A percentile compares a stretch with the other conserved stretches of the same genome.
Evolutionary conservation across 2,329 filamentous ascomycete species (phyloP).

Genomic region (Sporothrix sp.): DNA sequence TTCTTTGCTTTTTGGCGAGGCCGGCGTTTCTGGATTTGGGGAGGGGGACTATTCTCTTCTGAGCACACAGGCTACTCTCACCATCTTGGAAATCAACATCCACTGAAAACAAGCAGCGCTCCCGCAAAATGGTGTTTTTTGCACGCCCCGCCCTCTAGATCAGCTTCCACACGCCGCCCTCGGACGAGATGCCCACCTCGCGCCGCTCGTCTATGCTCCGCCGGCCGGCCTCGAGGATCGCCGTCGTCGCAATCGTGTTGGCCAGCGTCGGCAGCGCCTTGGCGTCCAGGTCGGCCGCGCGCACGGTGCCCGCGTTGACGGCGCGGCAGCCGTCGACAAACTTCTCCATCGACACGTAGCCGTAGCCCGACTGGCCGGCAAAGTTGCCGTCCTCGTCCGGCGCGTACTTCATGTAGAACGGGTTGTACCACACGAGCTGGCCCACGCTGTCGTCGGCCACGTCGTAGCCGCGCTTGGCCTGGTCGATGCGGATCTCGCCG

Average conservation of each 20-base stretch:
- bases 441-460: constrained; percentile 70
- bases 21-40: no score
- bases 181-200: constrained; percentile 62
- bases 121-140: not conserved
- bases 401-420: constrained; percentile 91
- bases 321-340: constrained; percentile 80
- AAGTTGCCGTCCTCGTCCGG: constrained; percentile 95
- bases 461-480: constrained; percentile 85
- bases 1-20: not conserved
- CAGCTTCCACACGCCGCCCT: constrained; percentile 59
- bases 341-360: constrained; percentile 91
- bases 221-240: constrained; percentile 80
- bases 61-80: no score
- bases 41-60: no score
- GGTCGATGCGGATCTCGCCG: constrained; percentile 82
- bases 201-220: constrained; percentile 75
- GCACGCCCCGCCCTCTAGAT: constrained; percentile 26
- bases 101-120: not conserved
- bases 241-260: constrained; percentile 86
- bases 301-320: constrained; percentile 64
- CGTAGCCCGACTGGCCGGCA: constrained; percentile 80
- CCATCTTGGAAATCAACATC: no score
- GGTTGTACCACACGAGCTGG: constrained; percentile 78
- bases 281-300: constrained; percentile 65
- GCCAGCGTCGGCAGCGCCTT: constrained; percentile 74